Evolutionary conservation across 257 asterid genomes (phyloP).

Genomic region (Scutellaria minor): DNA sequence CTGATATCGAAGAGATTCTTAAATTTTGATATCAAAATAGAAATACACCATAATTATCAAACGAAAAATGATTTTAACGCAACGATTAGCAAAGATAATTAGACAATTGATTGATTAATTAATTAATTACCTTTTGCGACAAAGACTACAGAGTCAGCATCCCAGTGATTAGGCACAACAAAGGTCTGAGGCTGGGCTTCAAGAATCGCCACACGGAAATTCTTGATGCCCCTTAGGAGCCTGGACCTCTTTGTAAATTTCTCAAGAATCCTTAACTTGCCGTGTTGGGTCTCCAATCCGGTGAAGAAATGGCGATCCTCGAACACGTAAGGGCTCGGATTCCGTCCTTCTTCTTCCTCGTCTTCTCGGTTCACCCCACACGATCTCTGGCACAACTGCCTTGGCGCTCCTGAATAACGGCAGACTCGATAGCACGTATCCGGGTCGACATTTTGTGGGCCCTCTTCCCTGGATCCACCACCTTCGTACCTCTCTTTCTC

Average conservation of each 20-base stretch:
- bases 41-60: too few relatives aligned
- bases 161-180: conserved; percentile 63
- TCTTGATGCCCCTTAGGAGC: conserved; percentile 63
- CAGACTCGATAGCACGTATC: conserved; percentile 28
- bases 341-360: conserved; percentile 1
- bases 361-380: background rate
- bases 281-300: conserved; percentile 49
- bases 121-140: conserved; percentile 63
- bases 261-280: conserved; percentile 60
- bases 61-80: too few relatives aligned
- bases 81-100: too few relatives aligned
- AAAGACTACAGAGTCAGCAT: conserved; percentile 58
- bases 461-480: background rate
- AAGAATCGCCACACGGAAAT: conserved; percentile 52
- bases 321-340: conserved; percentile 56
- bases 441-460: conserved; percentile 6
- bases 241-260: conserved; percentile 60
- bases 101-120: background rate
- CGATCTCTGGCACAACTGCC: background rate
- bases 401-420: background rate
- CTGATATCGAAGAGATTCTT: too few relatives aligned
- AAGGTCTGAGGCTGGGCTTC: conserved; percentile 79
- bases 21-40: too few relatives aligned
- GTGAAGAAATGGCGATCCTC: conserved; percentile 60
- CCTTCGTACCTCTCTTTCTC: conserved; percentile 21